Evolutionary conservation across 345 rosid genomes (phyloP), one percentile per base, ranked within the genome.

Genomic region (Geranium brycei): DNA sequence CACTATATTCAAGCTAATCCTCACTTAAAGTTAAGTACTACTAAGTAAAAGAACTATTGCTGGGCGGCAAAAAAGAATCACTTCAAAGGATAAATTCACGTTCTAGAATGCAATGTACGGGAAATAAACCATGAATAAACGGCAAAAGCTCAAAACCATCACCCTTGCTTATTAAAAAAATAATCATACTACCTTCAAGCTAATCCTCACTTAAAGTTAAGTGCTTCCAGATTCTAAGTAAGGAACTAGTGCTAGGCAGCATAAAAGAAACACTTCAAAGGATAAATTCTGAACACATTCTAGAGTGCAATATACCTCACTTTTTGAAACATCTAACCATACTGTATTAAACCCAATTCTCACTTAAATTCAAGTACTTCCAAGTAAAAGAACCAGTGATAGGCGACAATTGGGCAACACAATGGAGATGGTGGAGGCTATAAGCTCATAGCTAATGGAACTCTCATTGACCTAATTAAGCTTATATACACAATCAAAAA

Each of bases 251-350:
- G 57, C 6, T 10, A 3, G 47, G 11, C 8, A 10, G 47, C 47
- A 47, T 32, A 23, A 40, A 30, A 64, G 67, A 28, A 60, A 67
- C 41, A 59, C 15, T 31, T 40, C 14, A 41, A 3, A 40, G 59
- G 35, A 40, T 6, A 35, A 53, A 7, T 51, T 28, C 16, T 4
- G 16, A 62, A 32, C 40, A 62, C 12, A 3, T 3, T 17, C 13
- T 17, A n/a, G n/a, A 16, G 23, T 3, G 51, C 64, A 18, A 5
- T 23, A 57, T 41, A 1, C 53, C 53, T 47, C 15, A 13, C 53
- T 47, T 6, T 47, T 23, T 10, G 15, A 47, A 47, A 47, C 15
- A 6, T 6, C 7, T 6, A 8, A 47, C 10, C 5, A 4, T 35
- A 47, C 53, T 47, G 1, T 47, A 8, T 13, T 41, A 10, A 47